Base-by-base conservation (phyloP, 2,329 filamentous ascomycete genomes). In the Venturia aucupariae region DNA sequence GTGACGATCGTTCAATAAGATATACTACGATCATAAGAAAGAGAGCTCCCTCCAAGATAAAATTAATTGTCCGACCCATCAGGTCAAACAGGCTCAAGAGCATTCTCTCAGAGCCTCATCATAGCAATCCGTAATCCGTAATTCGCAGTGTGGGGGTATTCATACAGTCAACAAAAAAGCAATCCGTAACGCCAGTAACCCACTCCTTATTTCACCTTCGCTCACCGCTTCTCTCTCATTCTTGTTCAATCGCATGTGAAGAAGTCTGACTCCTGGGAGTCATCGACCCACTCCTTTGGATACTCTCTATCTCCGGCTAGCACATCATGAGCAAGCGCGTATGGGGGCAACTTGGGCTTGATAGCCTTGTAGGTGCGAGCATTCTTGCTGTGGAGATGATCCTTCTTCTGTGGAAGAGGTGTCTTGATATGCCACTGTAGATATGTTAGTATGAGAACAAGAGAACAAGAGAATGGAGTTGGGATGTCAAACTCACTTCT, bases 351-450 rank as follows among this genome's bases (percentile, higher is more conserved):
- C 22, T 51, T 51, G 22, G 46, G 22, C 46, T 51, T 51, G 46
- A 15, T 3, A 27, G 6, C 22, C 13, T 27, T 51, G 46, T 27
- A 27, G 22, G 22, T 51, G 22, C n/a, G 46, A 15, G 10, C 10
- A 13, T 13, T 13, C 22, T 51, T 51, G 10, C n/a, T 27, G 46
- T 51, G 22, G 46, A 35, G 30, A 35, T 57, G 51, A 30, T 8
- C 10, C 11, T 57, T 24, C 30, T n/a, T 35, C 51, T 32, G 27
- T 7, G 51, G 51, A 8, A 57, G 3, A 32, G 51, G 27, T 19
- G 51, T 57, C 51, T 57, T 57, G 51, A 57, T 57, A 17, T 57
- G 51, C 51, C 51, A 57, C 51, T 57, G 30, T 57, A n/a, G 3
- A 57, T 1, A 22, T 32, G 17, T 57, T 57, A 57, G 51, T 22